Base-by-base conservation (phyloP, 2,329 filamentous ascomycete genomes). In the Zymoseptoria crescenta region DNA sequence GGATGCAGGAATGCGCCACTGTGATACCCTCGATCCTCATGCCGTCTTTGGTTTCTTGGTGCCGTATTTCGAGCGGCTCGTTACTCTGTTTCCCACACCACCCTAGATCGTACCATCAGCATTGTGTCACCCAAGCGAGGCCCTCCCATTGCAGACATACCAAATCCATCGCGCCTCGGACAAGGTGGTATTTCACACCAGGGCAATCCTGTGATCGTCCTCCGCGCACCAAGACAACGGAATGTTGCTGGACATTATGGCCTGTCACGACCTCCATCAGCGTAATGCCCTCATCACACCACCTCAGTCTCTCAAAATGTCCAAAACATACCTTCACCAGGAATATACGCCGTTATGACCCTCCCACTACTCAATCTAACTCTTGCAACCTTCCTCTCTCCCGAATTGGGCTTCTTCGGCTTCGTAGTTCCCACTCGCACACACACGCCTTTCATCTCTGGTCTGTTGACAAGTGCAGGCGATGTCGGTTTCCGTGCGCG, bases 241-340 rank as follows among this genome's bases (percentile, higher is more conserved):
- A 95, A 80, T 99, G 95, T 82, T 97, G 94, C 81, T 97, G 93
- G 66, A 97, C 92, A 76, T 97, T 99, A 78, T 99, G 94, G 54
- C 94, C 83, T 85, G 66, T 24, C 20, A 3, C 9, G 4, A 10
- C 49, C 41, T 54, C 56, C 2, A n/a, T 67, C 54, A 67, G 59
- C 58, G 51, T 27, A 16, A 41, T 41, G 6, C 51, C 41, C 51
- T 30, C 30, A 41, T 20, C 21, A 28, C n/a, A n/a, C 10, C 24
- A 20, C 49, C 29, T 20, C 41, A 1, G 4, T 49, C 45, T 16
- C 48, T 19, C 8, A 19, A 27, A 4, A 10, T 20, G 4, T 52
- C 10, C 29, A 49, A 30, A 50, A 69, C 76, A 45, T 68, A 85
- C 83, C 93, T 83, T 97, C 93, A 56, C 94, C 94, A 35, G 92